Conservation (phyloP, 257 asterid species). For the Rubia yunnanensis region DNA sequence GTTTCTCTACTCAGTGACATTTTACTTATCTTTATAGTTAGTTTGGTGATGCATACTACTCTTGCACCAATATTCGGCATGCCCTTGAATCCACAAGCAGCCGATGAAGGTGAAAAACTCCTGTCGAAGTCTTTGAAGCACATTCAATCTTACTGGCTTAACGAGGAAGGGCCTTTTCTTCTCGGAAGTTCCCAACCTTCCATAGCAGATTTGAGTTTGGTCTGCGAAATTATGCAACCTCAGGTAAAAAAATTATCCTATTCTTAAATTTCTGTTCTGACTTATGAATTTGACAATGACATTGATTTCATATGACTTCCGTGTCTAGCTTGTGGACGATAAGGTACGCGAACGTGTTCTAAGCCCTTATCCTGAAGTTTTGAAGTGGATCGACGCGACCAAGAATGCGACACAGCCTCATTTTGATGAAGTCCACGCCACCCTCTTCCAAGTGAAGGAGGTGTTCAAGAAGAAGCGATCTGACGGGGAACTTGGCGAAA, state of each 20-base stretch:
- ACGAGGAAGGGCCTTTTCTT: slow-evolving; percentile 57
- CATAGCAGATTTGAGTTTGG: slow-evolving; percentile 81
- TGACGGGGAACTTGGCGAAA: slow-evolving; percentile 13
- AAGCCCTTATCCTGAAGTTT: slow-evolving; percentile 43
- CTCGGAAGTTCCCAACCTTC: slow-evolving; percentile 77
- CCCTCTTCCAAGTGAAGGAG: slow-evolving; percentile 37
- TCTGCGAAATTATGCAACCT: slow-evolving; percentile 85
- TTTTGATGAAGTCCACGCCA: slow-evolving; percentile 54
- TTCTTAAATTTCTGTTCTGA: background rate
- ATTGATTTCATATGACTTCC: background rate
- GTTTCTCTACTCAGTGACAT: background rate
- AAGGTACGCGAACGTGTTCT: slow-evolving; percentile 47
- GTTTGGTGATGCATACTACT: slow-evolving; percentile 35
- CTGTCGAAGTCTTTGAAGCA: slow-evolving; percentile 51
- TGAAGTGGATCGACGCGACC: slow-evolving; percentile 52
- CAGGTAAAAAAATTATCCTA: slow-evolving; percentile 36
- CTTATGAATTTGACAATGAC: background rate
- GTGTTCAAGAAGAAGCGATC: slow-evolving; percentile 26
- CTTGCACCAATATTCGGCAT: slow-evolving; percentile 63
- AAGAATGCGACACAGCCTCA: slow-evolving; percentile 53
- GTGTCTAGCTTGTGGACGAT: slow-evolving; percentile 39
- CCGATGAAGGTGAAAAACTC: slow-evolving; percentile 54
- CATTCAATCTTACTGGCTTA: slow-evolving; percentile 74
- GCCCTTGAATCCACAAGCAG: slow-evolving; percentile 53
- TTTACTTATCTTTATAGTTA: slow-evolving; percentile 33